Conservation (phyloP, 2,329 filamentous ascomycete species). For the Ceratocystiopsis minuta region DNA sequence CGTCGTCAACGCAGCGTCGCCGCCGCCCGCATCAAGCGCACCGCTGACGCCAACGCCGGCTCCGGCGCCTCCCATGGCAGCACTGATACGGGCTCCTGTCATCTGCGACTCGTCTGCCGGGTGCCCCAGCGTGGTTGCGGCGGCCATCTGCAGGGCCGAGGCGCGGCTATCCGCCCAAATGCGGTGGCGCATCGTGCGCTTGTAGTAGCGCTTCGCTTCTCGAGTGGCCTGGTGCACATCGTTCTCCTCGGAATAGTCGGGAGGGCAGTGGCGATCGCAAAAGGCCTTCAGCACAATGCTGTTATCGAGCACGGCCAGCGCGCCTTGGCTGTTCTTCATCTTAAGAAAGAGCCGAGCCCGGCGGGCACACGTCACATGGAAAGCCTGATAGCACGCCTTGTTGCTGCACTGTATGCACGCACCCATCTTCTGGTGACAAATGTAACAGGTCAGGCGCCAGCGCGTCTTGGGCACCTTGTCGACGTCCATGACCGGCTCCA, state of each 20-base stretch:
- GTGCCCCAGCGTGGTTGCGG: conserved; percentile 42
- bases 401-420: conserved; percentile 97
- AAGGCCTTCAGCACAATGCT: conserved; percentile 79
- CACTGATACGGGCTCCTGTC: conserved; percentile 64
- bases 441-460: conserved; percentile 90
- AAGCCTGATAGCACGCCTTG: conserved; percentile 91
- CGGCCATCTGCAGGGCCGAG: conserved; percentile 64
- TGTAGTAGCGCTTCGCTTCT: conserved; percentile 78
- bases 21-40: too few relatives aligned
- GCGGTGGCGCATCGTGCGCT: conserved; percentile 69
- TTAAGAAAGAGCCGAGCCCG: conserved; percentile 75
- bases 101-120: conserved; percentile 67
- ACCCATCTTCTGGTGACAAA: conserved; percentile 94
- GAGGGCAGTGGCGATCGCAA: conserved; percentile 85
- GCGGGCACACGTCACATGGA: conserved; percentile 90
- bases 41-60: too few relatives aligned
- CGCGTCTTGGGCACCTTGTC: conserved; percentile 91
- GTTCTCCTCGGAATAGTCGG: conserved; percentile 76
- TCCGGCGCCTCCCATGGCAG: conserved; percentile 30
- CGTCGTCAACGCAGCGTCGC: background rate
- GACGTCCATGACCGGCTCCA: conserved; percentile 96
- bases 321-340: conserved; percentile 86
- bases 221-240: conserved; percentile 62
- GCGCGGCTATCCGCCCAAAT: conserved; percentile 86
- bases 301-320: conserved; percentile 58